Percentiles rank a stretch among this genome's conserved stretches.
phyloP scores from a whole-genome alignment of 164 flowering plant species.

The Vitis labrusca region DNA sequence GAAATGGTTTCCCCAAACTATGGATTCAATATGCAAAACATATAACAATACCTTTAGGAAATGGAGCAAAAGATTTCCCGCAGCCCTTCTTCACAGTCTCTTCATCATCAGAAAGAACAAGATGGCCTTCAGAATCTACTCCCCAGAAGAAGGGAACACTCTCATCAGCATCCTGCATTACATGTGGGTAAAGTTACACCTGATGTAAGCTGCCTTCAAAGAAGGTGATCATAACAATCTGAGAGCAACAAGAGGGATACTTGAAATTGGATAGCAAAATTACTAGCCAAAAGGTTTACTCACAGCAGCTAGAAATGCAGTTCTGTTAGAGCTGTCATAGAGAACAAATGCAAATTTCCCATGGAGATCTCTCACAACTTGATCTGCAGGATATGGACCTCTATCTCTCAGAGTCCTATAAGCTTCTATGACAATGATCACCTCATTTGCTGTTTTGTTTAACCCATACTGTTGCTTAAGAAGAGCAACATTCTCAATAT shows the following conservation, averaged over 20 bases:
- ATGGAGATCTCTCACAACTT: conserved; percentile 80
- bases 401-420: conserved; percentile 93
- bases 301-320: conserved; percentile 66
- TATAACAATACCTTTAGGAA: conserved; percentile 77
- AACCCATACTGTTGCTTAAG: conserved; percentile 96
- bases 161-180: conserved; percentile 83
- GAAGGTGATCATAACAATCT: too few relatives aligned
- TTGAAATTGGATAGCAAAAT: not conserved
- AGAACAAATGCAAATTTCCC: conserved; percentile 85
- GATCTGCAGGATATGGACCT: conserved; percentile 95
- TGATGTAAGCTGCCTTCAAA: not conserved
- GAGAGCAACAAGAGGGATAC: too few relatives aligned
- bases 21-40: not conserved
- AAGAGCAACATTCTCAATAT: conserved; percentile 75
- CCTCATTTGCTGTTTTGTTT: conserved; percentile 84
- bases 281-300: conserved; percentile 24
- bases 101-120: conserved; percentile 70
- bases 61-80: conserved; percentile 93
- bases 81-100: conserved; percentile 74
- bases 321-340: conserved; percentile 62
- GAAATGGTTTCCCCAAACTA: not conserved
- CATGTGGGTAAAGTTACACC: not conserved
- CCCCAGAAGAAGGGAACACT: conserved; percentile 96
- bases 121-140: conserved; percentile 72
- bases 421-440: conserved; percentile 81